phyloP scores from a whole-genome alignment of 805 yeast genomes.

The Candida adriatica region DNA sequence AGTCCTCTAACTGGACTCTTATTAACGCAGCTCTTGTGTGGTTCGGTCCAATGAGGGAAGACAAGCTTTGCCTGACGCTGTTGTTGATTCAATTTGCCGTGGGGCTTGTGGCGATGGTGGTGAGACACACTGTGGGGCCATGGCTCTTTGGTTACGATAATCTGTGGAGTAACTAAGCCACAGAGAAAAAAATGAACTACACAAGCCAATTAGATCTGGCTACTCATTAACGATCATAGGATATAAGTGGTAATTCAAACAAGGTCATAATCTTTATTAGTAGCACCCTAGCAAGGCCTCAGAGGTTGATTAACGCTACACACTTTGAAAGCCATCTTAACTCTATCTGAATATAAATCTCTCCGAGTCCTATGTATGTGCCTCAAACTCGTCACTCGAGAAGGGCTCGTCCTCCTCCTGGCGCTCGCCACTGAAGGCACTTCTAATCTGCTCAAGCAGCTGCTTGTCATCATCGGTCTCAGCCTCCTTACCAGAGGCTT shows the following conservation, averaged over 20 bases:
- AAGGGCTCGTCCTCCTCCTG: constrained; percentile 33
- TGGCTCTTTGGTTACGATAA: constrained; percentile 88
- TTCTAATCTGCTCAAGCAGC: constrained; percentile 35
- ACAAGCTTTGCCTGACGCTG: constrained; percentile 54
- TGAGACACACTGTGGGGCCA: constrained; percentile 81
- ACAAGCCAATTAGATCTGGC: no score
- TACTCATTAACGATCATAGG: no score
- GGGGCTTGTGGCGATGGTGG: constrained; percentile 60
- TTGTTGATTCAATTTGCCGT: constrained; percentile 54
- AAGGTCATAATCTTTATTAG: no score
- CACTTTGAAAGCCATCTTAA: no score
- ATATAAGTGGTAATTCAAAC: no score
- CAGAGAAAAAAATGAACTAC: no score
- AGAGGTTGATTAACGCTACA: no score
- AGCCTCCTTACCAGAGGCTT: constrained; percentile 8
- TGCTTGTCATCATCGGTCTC: constrained; percentile 23
- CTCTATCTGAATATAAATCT: no score
- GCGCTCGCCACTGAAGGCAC: constrained; percentile 29
- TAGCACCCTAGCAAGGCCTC: no score
- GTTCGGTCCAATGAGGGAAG: constrained; percentile 90
- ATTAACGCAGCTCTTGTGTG: constrained; percentile 78
- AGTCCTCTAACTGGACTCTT: constrained; percentile 62
- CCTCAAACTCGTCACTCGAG: constrained; percentile 53
- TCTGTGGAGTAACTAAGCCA: no score
- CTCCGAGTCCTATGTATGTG: no score